Evolutionary conservation across 306 rosid genomes (phyloP), one percentile per base, ranked within the genome.

Genomic region (Quercus aquifolioides): DNA sequence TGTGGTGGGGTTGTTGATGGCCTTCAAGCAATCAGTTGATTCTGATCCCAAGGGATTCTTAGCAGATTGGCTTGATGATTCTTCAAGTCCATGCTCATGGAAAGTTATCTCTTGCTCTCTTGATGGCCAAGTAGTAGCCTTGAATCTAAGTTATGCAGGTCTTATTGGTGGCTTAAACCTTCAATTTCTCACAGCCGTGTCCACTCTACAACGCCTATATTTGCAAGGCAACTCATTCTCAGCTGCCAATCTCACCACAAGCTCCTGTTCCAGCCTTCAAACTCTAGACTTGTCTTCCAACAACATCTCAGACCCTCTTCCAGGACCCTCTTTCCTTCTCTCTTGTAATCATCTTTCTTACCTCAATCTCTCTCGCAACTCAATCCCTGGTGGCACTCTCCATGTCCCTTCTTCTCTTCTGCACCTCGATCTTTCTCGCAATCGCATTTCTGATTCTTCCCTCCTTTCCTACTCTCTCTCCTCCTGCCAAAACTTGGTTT

Each of bases 211-310:
- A 41, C 63, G 68, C 28, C 85, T 92, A 6, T 1, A 74, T 6
- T 49, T 92, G 23, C 86, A 74, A 60, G 84, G 64, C 57, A 92
- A 92, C 49, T 81, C 75, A 12, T 92, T 92, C 89, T 41, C 83
- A 1, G 55, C 77, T 5, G 83, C 74, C 14, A 85, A 88, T 71
- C 74, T 83, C 52, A 30, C 82, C 23, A 80, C 78, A 57, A 74
- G 88, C 3, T 10, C 79, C 4, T 52, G 31, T 4, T 90, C 91
- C 51, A 13, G 69, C 8, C 87, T 92, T 25, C 76, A 74, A 35
- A 79, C 79, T 3, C 81, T 92, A 15, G 92, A 92, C 88, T 71
- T 92, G 75, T 91, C 97, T 11, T 70, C 79, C 33, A 91, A 87
- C 91, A 87, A 88, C 81, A 41, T 90, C 71, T 80, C 94, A 1